Percentiles rank a stretch among this genome's conserved stretches.
phyloP scores from a whole-genome alignment of 352 stramenopile species.

The Globisporangium nunn region DNA sequence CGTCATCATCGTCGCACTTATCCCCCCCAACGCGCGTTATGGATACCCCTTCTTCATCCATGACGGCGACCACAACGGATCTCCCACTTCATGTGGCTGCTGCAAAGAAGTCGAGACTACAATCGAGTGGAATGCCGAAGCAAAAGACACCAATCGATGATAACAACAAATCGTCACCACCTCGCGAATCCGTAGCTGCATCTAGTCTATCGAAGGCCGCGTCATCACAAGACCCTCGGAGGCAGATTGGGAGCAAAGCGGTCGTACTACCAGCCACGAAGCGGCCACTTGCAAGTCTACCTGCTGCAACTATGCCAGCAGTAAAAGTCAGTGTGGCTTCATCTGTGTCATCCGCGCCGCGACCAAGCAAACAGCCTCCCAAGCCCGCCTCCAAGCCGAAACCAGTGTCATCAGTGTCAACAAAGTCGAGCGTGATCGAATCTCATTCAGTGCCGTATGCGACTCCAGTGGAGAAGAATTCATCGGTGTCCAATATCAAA shows the following conservation, averaged over 20 bases:
- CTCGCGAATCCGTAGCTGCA: background rate
- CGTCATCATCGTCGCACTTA: background rate
- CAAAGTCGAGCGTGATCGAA: background rate
- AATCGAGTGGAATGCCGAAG: background rate
- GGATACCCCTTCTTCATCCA: too few species aligned
- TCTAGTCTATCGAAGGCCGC: slow-evolving; percentile 3
- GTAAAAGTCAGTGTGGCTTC: background rate
- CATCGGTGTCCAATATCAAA: background rate
- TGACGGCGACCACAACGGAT: background rate
- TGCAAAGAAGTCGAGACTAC: slow-evolving; percentile 1
- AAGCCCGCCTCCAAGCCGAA: slow-evolving; percentile 9
- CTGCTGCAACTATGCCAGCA: background rate
- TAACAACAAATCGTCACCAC: background rate
- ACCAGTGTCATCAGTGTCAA: background rate
- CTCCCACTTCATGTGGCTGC: background rate
- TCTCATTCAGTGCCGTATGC: background rate
- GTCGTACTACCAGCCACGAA: background rate
- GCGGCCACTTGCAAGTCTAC: background rate
- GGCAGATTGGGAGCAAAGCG: slow-evolving; percentile 5
- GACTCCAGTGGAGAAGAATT: background rate
- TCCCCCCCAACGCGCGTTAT: background rate
- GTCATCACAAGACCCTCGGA: slow-evolving; percentile 2
- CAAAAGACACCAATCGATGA: background rate
- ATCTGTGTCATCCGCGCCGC: background rate
- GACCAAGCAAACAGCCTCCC: slow-evolving; percentile 1